Evolutionary conservation across 768 basidiomycete species (phyloP), one percentile per base, ranked within the genome.

Genomic region (Naganishia kalamii): DNA sequence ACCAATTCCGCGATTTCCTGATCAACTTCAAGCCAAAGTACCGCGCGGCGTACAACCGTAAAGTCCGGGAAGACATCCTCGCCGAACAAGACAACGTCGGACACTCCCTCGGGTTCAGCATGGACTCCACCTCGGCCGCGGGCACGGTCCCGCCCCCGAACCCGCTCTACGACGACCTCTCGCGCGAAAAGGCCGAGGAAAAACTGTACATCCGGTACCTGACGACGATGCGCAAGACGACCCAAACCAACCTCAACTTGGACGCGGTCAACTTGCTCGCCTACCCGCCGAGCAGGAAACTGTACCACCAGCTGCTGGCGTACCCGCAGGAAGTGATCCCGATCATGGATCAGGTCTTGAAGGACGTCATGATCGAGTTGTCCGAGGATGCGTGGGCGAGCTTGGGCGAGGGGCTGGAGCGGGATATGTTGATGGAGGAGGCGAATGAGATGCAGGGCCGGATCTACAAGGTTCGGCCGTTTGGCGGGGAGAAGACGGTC

Each of bases 321-420:
- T 98, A 96, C 78, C 96, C 96, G 0, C 93, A 98, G 77, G 96
- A 99, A 81, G 87, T 97, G 50, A 84, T 99, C 51, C 94, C 96
- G 1, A 90, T 90, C 25, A 92, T 97, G 88, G 96, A 99, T 81
- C 90, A 94, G 72, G 87, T 92, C 0, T 80, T 98, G 70, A 92
- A 93, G 79, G 94, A 97, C 73, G 80, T 89, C 54, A 89, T 97
- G 88, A 79, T 97, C 60, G 89, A 91, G 70, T 74, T 88, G 46
- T 90, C 89, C 0, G 90, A 93, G 54, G 81, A 85, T 69, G 92
- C 96, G 62, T 65, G 72, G 46, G 75, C 71, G 30, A 32, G 69
- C 54, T 30, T 87, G 73, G 82, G 83, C 65, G 83, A 82, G 8
- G 87, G 85, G 4, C 75, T 82, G 71, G 86, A 87, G 71, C 74